Conservation (phyloP, 257 asterid species). For the Fraxinus excelsior region DNA sequence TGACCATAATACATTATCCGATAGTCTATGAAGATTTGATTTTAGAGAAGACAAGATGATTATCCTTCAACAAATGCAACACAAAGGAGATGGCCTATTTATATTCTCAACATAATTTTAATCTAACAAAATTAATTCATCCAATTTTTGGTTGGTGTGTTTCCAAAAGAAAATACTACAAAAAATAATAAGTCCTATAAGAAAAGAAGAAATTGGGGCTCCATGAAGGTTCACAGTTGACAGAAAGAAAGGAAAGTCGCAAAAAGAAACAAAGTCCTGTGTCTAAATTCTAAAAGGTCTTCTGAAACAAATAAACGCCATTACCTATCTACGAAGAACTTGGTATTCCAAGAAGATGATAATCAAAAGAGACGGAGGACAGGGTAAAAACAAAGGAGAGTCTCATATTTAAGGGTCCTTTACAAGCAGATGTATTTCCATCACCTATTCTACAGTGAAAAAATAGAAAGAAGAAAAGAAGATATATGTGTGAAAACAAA, state of each 20-base stretch:
- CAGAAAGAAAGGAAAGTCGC: background rate
- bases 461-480: background rate
- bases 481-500: too few species aligned
- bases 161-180: background rate
- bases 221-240: background rate
- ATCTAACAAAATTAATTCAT: background rate
- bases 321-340: background rate
- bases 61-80: background rate
- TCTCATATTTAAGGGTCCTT: background rate
- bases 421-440: background rate
- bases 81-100: background rate
- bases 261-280: background rate
- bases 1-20: background rate
- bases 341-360: background rate
- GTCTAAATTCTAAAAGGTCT: background rate
- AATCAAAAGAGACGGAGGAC: background rate
- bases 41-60: background rate
- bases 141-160: background rate
- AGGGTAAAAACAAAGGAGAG: background rate
- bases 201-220: background rate
- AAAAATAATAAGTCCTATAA: background rate
- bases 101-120: background rate
- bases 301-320: background rate
- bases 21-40: background rate
- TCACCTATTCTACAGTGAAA: too few species aligned